Base-by-base conservation (phyloP, 768 basidiomycete species). In the Strobilomyces dryophilus region DNA sequence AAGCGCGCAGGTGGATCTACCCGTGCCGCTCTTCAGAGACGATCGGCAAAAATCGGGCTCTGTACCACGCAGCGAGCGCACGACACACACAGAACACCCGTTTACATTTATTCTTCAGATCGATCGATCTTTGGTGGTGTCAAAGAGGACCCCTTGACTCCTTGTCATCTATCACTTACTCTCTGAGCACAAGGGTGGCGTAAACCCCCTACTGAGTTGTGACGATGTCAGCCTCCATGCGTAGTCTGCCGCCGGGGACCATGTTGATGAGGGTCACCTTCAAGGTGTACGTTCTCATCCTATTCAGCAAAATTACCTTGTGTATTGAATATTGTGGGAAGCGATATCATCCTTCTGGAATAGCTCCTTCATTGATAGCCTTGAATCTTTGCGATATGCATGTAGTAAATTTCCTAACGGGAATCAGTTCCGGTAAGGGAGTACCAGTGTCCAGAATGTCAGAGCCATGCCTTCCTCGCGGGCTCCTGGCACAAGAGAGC, bases 1-100 rank as follows among this genome's bases (percentile, higher is more conserved):
- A 37, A 56, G 59, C 60, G 61, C 61, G 65, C 74, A 80, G 73
- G 12, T 74, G 62, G 31, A 59, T 41, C 27, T 36, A 40, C 45
- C 14, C 56, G 40, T 31, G 80, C 17, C 75, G 69, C 54, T 83
- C 79, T 65, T 61, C n/a, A 15, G 81, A 71, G 52, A 83, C 81
- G 53, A 72, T 61, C 11, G 82, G 80, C n/a, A 83, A 63, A 42
- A 83, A 75, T 62, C 7, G 83, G 80, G 18, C 84, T 84, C 51
- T 21, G 64, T 34, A 27, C 56, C 32, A 54, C 43, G 47, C 41
- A 36, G 37, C 45, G 42, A 49, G 45, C 42, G 44, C 51, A 46
- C 42, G 44, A 51, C 46, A 59, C 61, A 82, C 76, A 76, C 82
- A 39, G 79, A 81, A 55, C 78, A 83, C 4, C 82, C 84, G 60